Percentiles rank a stretch among this genome's conserved stretches.
Conservation (phyloP, 371 early-diverging fungal species). For the Circinella minor region DNA sequence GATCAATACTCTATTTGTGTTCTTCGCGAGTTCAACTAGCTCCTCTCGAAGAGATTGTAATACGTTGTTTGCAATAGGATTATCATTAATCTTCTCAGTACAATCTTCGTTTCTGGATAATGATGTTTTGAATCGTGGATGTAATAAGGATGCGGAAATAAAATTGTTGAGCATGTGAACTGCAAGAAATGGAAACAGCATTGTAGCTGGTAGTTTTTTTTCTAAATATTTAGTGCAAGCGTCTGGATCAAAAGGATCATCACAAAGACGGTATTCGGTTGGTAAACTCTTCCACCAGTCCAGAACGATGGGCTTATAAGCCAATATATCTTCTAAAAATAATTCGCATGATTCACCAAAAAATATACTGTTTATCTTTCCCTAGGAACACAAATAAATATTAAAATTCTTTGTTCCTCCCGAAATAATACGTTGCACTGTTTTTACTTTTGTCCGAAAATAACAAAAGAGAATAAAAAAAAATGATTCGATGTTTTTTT, state of each 20-base stretch:
- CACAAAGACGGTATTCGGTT: background rate
- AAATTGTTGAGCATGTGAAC: background rate
- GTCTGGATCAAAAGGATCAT: background rate
- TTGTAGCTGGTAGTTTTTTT: too few species aligned
- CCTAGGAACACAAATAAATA: background rate
- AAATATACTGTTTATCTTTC: background rate
- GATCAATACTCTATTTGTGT: background rate
- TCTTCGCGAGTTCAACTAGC: background rate
- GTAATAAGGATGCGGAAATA: background rate
- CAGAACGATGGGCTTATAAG: background rate
- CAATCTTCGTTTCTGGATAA: background rate
- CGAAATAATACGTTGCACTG: too few species aligned
- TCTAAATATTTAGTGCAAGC: background rate
- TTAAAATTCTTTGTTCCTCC: background rate
- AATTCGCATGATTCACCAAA: conserved; percentile 2
- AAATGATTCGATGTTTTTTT: background rate
- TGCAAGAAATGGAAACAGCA: background rate
- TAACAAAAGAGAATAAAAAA: background rate
- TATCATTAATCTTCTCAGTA: background rate
- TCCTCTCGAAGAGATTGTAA: background rate
- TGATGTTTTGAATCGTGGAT: background rate
- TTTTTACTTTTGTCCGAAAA: too few species aligned
- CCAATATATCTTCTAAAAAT: background rate
- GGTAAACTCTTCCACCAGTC: conserved; percentile 14
- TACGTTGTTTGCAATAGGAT: background rate